Conservation (phyloP, 176 grass and related monocot genomes). For the Tuctoria greenei region DNA sequence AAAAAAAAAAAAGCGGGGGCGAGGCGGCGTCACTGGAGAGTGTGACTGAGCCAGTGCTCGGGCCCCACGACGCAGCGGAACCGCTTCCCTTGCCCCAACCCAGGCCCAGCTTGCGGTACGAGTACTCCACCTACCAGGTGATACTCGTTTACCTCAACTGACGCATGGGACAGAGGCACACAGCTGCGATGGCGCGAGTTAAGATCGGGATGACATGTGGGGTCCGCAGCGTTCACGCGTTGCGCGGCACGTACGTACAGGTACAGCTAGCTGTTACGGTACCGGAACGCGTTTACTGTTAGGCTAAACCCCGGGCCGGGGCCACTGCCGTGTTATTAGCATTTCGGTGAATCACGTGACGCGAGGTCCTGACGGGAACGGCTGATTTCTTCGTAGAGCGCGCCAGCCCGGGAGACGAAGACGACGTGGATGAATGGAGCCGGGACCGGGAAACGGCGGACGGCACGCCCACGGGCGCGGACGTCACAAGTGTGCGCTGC, state of each 20-base stretch:
- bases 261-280: no score
- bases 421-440: no score
- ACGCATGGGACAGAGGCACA: background rate
- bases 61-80: constrained; percentile 38
- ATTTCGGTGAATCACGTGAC: background rate
- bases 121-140: background rate
- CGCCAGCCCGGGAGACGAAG: background rate
- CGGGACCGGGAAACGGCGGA: background rate
- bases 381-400: background rate
- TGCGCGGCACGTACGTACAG: background rate
- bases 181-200: background rate
- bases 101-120: background rate
- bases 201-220: background rate
- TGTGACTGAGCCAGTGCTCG: constrained; percentile 2
- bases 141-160: background rate
- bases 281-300: no score
- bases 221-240: background rate
- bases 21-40: background rate
- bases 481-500: constrained; percentile 3
- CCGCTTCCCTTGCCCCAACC: background rate
- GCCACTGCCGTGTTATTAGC: no score
- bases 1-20: background rate
- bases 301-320: no score
- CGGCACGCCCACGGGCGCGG: background rate
- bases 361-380: background rate